Evolutionary conservation across 2,329 filamentous ascomycete species (phyloP).

Genomic region (Ceratocystis colombiana): DNA sequence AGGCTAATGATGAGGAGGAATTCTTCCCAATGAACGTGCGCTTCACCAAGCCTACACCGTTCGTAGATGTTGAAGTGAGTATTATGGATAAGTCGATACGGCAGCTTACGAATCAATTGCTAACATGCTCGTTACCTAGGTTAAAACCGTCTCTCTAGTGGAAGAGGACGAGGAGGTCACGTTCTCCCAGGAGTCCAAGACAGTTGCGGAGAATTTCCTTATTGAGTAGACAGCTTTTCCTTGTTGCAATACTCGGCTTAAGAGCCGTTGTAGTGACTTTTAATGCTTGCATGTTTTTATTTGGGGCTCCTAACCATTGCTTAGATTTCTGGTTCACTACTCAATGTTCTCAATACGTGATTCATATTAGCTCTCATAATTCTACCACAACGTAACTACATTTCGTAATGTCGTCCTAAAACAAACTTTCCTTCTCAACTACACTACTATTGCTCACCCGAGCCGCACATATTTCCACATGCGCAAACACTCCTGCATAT

Average conservation of each 20-base stretch:
- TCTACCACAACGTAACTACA: too few species aligned
- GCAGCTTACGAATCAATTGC: not conserved
- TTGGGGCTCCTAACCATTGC: not conserved
- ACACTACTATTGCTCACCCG: slow-evolving; percentile 32
- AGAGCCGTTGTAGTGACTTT: slow-evolving; percentile 5
- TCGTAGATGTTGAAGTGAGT: slow-evolving; percentile 82
- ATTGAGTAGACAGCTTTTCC: slow-evolving; percentile 50
- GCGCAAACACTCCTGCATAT: slow-evolving; percentile 46
- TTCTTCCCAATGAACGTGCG: slow-evolving; percentile 96
- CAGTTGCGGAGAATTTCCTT: slow-evolving; percentile 62
- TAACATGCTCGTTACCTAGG: slow-evolving; percentile 34
- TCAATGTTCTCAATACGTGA: too few species aligned
- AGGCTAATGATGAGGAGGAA: slow-evolving; percentile 76
- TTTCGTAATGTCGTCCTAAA: not conserved
- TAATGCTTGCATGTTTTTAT: slow-evolving; percentile 20
- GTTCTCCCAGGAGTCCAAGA: slow-evolving; percentile 75
- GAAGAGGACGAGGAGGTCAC: slow-evolving; percentile 69
- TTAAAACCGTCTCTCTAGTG: slow-evolving; percentile 57
- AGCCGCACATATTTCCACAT: slow-evolving; percentile 46
- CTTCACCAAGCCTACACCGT: slow-evolving; percentile 78
- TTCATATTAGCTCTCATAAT: too few species aligned
- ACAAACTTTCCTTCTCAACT: too few species aligned
- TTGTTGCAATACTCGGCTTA: not conserved
- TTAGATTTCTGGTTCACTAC: too few species aligned
- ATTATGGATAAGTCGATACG: not conserved